phyloP scores from a whole-genome alignment of 2,329 filamentous ascomycete species.

The Colletotrichum trifolii region DNA sequence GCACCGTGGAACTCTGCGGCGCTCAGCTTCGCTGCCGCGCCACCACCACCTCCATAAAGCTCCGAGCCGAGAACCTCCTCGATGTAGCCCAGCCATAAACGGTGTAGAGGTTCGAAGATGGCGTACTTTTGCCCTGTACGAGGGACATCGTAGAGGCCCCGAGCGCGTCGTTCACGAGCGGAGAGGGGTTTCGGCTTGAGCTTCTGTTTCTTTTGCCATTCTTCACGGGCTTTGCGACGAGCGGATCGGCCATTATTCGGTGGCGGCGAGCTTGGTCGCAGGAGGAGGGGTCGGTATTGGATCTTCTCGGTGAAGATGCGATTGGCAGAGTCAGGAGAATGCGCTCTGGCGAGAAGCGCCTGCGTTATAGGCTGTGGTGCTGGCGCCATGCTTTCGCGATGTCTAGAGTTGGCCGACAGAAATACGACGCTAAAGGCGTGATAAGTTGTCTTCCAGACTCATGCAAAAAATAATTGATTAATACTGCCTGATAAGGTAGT shows the following conservation, averaged over 20 bases:
- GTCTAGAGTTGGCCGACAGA: neutral
- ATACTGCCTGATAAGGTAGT: no score
- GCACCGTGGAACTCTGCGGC: slow-evolving; percentile 95
- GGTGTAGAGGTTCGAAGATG: slow-evolving; percentile 81
- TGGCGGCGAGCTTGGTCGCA: slow-evolving; percentile 79
- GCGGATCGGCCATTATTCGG: slow-evolving; percentile 68
- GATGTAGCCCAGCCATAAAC: slow-evolving; percentile 87
- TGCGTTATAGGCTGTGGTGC: slow-evolving; percentile 60
- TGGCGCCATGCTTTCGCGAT: slow-evolving; percentile 45
- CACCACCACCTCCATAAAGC: slow-evolving; percentile 64
- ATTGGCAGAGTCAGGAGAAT: slow-evolving; percentile 76
- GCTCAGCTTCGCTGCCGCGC: slow-evolving; percentile 78
- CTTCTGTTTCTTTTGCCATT: slow-evolving; percentile 57
- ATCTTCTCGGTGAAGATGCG: slow-evolving; percentile 86
- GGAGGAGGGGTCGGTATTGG: slow-evolving; percentile 81
- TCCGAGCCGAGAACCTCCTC: slow-evolving; percentile 79
- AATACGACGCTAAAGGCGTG: neutral
- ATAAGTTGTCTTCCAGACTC: neutral
- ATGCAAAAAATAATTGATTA: neutral
- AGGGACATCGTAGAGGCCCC: slow-evolving; percentile 81
- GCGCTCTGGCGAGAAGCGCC: slow-evolving; percentile 79
- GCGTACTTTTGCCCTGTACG: slow-evolving; percentile 75
- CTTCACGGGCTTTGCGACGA: slow-evolving; percentile 61
- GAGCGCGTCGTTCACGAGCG: slow-evolving; percentile 78
- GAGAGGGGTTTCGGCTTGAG: slow-evolving; percentile 77